Base-by-base conservation (phyloP, 306 rosid genomes). In the Astragalus membranaceus region DNA sequence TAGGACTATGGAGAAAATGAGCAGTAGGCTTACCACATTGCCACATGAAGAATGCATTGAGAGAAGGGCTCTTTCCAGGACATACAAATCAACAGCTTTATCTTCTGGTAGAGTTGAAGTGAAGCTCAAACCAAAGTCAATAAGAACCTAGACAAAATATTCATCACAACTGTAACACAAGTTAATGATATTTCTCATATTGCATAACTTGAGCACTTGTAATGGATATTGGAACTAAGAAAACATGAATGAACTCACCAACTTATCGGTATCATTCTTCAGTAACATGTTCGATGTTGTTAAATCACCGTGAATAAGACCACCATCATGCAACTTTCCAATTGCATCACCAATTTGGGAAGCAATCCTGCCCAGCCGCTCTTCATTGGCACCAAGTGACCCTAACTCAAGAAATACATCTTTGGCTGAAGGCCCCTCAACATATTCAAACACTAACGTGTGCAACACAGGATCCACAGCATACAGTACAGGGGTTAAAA, bases 41-140 rank as follows among this genome's bases (percentile, higher is more conserved):
- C 97, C 98, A 78, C 97, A 86, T 17, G 89, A 90, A 75, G 97
- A 93, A 78, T 93, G 97, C 97, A 93, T 87, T 2, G 98, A 90
- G 14, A 93, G 62, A 81, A 93, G 73, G 56, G 98, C 94, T 83
- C 97, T 84, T 75, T 93, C 98, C 57, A 93, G 63, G 17, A 93
- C 98, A 81, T 90, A 93, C 72, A 90, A 82, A 85, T 92, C 91
- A 15, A 93, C 97, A 52, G 96, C 97, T 81, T 93, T 93, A 67
- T 93, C 98, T 80, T 93, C 96, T 0, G 93, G 91, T 57, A 89
- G 85, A 47, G 95, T 86, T 68, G 96, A 92, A 66, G 93, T 92
- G 72, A 82, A 92, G 84, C 96, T 92, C 85, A 92, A 72, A 42
- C 96, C 98, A 46, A 92, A 92, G 81, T 92, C 96, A 82, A 88